Base-by-base conservation (phyloP, 108 stramenopile species). In the Stephanodiscus minutulus region DNA sequence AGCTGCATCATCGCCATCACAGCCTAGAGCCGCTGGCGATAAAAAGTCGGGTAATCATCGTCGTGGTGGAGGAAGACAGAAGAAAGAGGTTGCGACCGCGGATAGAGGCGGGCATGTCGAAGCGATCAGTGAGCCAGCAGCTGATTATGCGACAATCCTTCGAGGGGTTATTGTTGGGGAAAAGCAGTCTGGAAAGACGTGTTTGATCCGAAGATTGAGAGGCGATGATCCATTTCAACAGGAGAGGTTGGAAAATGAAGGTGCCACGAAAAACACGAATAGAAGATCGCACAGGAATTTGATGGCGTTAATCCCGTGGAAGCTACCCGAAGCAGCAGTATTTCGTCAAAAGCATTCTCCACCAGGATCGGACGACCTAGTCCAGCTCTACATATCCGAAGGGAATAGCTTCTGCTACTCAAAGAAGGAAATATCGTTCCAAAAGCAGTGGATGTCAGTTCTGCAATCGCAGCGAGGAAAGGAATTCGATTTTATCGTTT, bases 221-320 rank as follows among this genome's bases (percentile, higher is more conserved):
- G 81, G 76, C 1, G 81, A 82, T 44, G 61, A 77, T 66, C 70
- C 71, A 44, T 76, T 76, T 66, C 62, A 50, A 21, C 37, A 63
- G 49, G 15, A 6, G 37, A 62, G 3, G 5, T 27, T 18, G 31
- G 49, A 60, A 47, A 60, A 41, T 50, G 64, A 46, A 28, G 22
- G 46, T 5, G 29, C 33, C 68, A 21, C 43, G 33, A 68, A 43
- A 25, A 29, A 70, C 28, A 15, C 49, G 25, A 41, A 37, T 10
- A 47, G 56, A 43, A 57, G 13, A 68, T 53, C 52, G 52, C 52
- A 63, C 25, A 48, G 77, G 44, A 73, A 69, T 28, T 57, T 80
- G 22, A 80, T 80, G 72, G 79, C 79, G 8, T 59, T 80, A 35
- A 27, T 80, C 43, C 79, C 79, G 9, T 80, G 79, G 79, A 73